Evolutionary conservation across 495 filamentous ascomycete genomes (phyloP), one percentile per base, ranked within the genome.

Genomic region (Paragyromitra xinjiangensis): DNA sequence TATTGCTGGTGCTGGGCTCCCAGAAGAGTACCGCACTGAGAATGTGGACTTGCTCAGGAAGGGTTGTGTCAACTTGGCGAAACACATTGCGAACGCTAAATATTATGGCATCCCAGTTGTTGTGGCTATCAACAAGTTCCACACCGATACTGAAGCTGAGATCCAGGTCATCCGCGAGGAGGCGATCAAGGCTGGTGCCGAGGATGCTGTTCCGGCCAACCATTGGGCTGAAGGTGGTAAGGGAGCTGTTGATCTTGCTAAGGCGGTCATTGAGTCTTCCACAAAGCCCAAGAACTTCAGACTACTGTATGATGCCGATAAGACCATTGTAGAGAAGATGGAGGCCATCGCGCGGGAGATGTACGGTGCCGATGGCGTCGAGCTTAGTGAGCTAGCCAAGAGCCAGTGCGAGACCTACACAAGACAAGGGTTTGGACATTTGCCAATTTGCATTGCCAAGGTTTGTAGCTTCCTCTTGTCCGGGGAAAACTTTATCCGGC

Each of bases 151-250:
- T 11, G 91, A 93, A 19, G 95, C 95, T 64, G 95, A 99, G 83
- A 92, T 98, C 69, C 90, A 91, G 7, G 90, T 93, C 65, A 90
- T 99, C 80, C 89, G 90, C 71, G 94, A 98, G 83, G 94, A 97
- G 82, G 92, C 95, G 53, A 89, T 98, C 74, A 92, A 92, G 71
- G 95, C 95, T 42, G 95, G 95, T 73, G 95, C 95, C 4, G 92
- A 94, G 83, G 94, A 97, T 82, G 95, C 95, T 34, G 92, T 99
- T 80, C 86, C 94, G 48, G 93, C 95, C 44, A 97, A 96, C 84
- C 95, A 99, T 87, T 99, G 94, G 93, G 94, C 95, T 66, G 92
- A 98, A 84, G 95, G 95, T 83, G 95, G 95, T 72, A 91, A 90
- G 82, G 95, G 95, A 51, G 95, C 95, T 39, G 85, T 98, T 51